phyloP scores from a whole-genome alignment of 345 rosid species.

The Salix caprea region DNA sequence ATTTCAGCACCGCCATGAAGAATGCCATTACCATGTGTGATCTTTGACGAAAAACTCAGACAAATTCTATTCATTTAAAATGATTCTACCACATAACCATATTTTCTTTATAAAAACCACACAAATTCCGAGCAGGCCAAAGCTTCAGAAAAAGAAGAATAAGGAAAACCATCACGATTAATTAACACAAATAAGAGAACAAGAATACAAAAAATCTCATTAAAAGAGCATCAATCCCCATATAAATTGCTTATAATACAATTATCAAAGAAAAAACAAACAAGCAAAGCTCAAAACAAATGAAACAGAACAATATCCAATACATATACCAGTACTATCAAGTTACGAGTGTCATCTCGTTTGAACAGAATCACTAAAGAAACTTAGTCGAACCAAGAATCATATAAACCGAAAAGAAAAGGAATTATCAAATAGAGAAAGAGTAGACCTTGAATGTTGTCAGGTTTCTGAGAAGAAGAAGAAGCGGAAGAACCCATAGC shows the following conservation, averaged over 20 bases:
- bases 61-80: neutral
- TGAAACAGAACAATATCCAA: no score
- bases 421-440: neutral
- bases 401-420: neutral
- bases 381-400: neutral
- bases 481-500: constrained; percentile 85
- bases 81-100: neutral
- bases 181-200: neutral
- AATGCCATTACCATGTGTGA: neutral
- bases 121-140: neutral
- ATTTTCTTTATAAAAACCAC: neutral
- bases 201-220: neutral
- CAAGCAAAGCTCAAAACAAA: neutral
- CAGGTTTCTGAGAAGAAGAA: constrained; percentile 82
- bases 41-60: neutral
- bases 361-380: neutral
- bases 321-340: neutral
- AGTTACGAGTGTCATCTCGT: neutral
- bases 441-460: constrained; percentile 41
- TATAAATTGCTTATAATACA: neutral
- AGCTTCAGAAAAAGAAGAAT: neutral
- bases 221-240: neutral
- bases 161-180: neutral
- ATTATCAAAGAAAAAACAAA: neutral
- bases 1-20: neutral